phyloP scores from a whole-genome alignment of 78 protist species.

The Planoprotostelium fungivorum region DNA sequence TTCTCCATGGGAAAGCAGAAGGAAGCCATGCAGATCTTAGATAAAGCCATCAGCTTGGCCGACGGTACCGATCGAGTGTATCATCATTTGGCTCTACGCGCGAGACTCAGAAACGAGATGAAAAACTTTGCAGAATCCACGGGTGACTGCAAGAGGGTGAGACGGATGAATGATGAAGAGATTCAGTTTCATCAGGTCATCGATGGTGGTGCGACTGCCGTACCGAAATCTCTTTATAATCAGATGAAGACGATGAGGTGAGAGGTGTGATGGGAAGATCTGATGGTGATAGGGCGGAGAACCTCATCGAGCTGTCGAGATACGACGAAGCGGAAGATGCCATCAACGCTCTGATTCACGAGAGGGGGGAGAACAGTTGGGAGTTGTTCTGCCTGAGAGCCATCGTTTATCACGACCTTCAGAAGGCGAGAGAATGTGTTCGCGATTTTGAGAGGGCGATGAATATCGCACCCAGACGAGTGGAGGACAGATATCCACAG shows the following conservation, averaged over 20 bases:
- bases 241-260: too few species aligned
- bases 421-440: background rate
- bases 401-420: background rate
- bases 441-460: background rate
- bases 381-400: background rate
- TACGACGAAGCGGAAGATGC: background rate
- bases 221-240: too few species aligned
- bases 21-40: background rate
- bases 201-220: too few species aligned
- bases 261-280: background rate
- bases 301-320: background rate
- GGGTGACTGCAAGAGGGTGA: too few species aligned
- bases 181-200: too few species aligned
- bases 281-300: background rate
- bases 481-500: background rate
- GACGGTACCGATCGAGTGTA: too few species aligned
- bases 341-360: background rate
- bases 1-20: background rate
- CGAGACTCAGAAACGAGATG: too few species aligned
- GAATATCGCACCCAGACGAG: background rate
- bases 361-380: background rate
- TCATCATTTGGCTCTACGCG: too few species aligned
- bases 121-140: too few species aligned
- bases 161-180: too few species aligned
- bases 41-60: too few species aligned